Base-by-base conservation (phyloP, 202 grass and related monocot genomes). In the Elaeis oleifera region DNA sequence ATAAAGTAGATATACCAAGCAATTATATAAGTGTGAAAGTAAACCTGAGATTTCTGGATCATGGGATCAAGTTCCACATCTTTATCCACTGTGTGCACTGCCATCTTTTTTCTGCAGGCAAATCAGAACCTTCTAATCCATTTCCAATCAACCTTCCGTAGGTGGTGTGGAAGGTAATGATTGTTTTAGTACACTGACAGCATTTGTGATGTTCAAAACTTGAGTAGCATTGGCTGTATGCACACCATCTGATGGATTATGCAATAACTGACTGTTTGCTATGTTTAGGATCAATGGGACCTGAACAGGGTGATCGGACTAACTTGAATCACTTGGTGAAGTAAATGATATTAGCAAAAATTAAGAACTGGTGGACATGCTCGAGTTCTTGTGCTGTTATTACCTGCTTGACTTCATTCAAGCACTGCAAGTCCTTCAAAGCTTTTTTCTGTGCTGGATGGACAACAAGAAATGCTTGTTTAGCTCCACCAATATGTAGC, bases 341-440 rank as follows among this genome's bases (percentile, higher is more conserved):
- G 74, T 59, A 31, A 80, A 80, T 63, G 80, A 73, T 56, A 78
- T 50, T 29, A 84, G 48, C 61, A 80, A n/a, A 64, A 28, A 68
- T 75, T 74, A 59, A 51, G 55, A 76, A 18, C 52, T 84, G 77
- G 67, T 78, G 69, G 69, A 67, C 50, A 74, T 50, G 24, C 65
- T 77, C 49, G 65, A 79, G 20, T 27, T 70, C 56, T 6, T 68
- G 62, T 6, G 59, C 22, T 60, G 58, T 52, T 32, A 4, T 65
- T 82, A 56, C 70, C 54, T 69, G 58, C 28, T 51, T 70, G 36
- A 60, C 39, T 21, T 77, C 54, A 80, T 70, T 54, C 56, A 61
- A 73, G 80, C 51, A 68, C 63, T 68, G 69, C 1, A 60, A 74
- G 71, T 67, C 14, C 67, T 50, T 64, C 52, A 59, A 66, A 29